Evolutionary conservation across 2,329 filamentous ascomycete species (phyloP).

Genomic region (Exophiala calicioides): DNA sequence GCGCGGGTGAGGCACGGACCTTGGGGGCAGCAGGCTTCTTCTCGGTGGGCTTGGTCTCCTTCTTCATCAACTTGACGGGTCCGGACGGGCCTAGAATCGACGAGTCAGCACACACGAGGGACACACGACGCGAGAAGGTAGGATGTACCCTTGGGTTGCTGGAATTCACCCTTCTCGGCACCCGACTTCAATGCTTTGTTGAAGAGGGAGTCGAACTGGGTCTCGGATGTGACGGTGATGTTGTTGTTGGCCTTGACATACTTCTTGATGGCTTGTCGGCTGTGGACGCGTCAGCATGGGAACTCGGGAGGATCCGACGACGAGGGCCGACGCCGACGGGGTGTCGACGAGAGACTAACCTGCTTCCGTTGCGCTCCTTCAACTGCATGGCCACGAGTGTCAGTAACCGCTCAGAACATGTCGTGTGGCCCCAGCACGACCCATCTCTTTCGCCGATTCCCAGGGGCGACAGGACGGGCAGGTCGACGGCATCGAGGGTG

Average conservation of each 20-base stretch:
- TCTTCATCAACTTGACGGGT: conserved; percentile 90
- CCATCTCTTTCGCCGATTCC: conserved; percentile 4
- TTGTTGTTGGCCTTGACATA: conserved; percentile 76
- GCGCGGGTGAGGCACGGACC: conserved; percentile 21
- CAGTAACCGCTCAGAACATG: conserved; percentile 40
- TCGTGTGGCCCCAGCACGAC: background rate
- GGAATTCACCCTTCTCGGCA: conserved; percentile 83
- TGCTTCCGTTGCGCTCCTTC: conserved; percentile 70
- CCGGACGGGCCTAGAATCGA: conserved; percentile 69
- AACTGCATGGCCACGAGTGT: conserved; percentile 57
- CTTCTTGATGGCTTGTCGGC: conserved; percentile 73
- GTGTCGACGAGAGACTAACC: conserved; percentile 51
- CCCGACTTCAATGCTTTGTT: conserved; percentile 81
- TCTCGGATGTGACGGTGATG: conserved; percentile 56
- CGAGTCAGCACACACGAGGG: conserved; percentile 31
- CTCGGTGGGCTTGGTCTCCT: conserved; percentile 56
- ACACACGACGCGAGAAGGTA: background rate
- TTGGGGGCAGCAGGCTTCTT: conserved; percentile 39
- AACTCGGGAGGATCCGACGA: conserved; percentile 7
- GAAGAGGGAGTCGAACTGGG: conserved; percentile 71
- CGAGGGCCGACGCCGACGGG: conserved; percentile 31
- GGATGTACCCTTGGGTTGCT: conserved; percentile 82
- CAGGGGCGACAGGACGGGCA: conserved; percentile 2
- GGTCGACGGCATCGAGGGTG: conserved; percentile 41
- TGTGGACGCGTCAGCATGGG: conserved; percentile 39